Conservation (phyloP, 2,329 filamentous ascomycete species). For the Pseudocercospora fijiensis region DNA sequence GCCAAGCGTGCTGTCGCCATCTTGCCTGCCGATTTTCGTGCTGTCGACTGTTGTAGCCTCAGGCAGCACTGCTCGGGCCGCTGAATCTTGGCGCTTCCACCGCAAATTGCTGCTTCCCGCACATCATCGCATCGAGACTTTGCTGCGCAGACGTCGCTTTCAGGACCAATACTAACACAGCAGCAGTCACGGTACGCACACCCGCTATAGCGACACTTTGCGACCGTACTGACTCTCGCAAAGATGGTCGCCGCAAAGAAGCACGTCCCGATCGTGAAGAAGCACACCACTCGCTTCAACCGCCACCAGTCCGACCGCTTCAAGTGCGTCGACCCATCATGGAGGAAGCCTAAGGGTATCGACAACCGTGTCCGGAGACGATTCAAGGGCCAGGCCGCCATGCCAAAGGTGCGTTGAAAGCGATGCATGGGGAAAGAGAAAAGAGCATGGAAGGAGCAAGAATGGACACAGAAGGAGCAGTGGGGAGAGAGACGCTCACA, state of each 20-base stretch:
- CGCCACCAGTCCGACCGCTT: conserved; percentile 98
- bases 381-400: conserved; percentile 91
- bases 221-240: conserved; percentile 9
- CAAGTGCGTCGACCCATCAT: conserved; percentile 84
- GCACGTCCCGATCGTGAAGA: conserved; percentile 99
- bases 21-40: not conserved
- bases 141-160: conserved; percentile 1
- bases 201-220: conserved; percentile 2
- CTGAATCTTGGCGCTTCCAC: not conserved
- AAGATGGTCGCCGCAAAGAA: conserved; percentile 99
- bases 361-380: conserved; percentile 96
- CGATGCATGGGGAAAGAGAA: not conserved
- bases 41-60: not conserved
- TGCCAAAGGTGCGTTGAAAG: conserved; percentile 82
- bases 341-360: conserved; percentile 99
- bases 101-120: not conserved
- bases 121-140: conserved; percentile 4
- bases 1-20: not conserved
- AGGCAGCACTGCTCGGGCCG: not conserved
- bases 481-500: conserved; percentile 11
- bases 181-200: conserved; percentile 27
- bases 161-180: conserved; percentile 5
- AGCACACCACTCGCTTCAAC: conserved; percentile 97
- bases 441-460: not conserved
- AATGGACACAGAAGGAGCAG: conserved; percentile 8